Percentiles rank a stretch among this genome's conserved stretches.
Conservation (phyloP, 148 eudicot genomes). For the Selenicereus undatus region DNA sequence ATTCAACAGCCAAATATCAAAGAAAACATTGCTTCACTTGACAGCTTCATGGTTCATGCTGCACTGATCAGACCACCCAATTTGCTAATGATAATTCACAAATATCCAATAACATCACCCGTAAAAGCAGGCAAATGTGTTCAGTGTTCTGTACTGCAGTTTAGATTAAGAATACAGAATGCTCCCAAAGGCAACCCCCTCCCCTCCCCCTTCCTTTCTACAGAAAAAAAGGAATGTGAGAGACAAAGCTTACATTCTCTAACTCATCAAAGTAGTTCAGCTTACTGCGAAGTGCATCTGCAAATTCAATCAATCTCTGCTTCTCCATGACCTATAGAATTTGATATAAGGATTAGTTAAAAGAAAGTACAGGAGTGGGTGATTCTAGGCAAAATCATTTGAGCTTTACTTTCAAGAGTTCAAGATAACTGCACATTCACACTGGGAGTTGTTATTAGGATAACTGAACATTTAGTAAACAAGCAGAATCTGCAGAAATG, state of each 20-base stretch:
- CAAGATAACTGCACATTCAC: too few species aligned
- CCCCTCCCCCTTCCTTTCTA: background rate
- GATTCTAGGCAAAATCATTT: background rate
- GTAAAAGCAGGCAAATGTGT: background rate
- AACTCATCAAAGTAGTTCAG: conserved; percentile 94
- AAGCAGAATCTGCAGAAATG: background rate
- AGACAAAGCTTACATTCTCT: conserved; percentile 75
- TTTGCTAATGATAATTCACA: too few species aligned
- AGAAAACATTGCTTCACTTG: too few species aligned
- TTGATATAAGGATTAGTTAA: conserved; percentile 15
- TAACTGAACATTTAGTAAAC: background rate
- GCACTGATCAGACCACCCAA: too few species aligned
- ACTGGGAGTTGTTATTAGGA: too few species aligned
- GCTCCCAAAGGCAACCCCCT: background rate
- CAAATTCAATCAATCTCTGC: conserved; percentile 88
- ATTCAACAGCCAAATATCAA: too few species aligned
- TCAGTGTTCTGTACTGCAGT: background rate
- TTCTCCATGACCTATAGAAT: conserved; percentile 79
- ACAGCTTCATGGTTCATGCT: too few species aligned
- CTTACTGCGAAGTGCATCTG: conserved; percentile 91
- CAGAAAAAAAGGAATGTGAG: background rate
- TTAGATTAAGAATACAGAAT: background rate
- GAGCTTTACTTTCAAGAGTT: background rate
- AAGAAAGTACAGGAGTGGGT: background rate
- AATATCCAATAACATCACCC: too few species aligned